Evolutionary conservation across 495 filamentous ascomycete species (phyloP).

Genomic region (Hypoxylon crocopeplum): DNA sequence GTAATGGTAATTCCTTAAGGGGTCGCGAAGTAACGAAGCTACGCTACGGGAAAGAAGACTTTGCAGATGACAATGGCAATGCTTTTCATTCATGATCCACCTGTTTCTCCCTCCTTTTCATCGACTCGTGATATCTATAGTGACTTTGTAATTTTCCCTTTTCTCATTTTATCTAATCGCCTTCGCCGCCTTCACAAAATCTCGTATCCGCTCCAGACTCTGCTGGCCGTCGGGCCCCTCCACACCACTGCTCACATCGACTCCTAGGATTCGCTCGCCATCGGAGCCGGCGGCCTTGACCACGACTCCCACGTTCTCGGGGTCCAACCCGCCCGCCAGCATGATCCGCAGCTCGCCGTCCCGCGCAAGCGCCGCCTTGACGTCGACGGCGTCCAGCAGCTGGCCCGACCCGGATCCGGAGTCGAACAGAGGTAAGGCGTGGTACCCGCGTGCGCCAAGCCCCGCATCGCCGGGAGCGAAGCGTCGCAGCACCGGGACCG

Average conservation of each 20-base stretch:
- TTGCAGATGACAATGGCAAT: not conserved
- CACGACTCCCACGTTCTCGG: conserved; percentile 72
- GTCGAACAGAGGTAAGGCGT: conserved; percentile 83
- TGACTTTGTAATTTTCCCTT: not conserved
- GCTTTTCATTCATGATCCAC: no score
- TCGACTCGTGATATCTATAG: not conserved
- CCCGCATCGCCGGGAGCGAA: conserved; percentile 77
- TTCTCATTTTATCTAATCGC: conserved; percentile 44
- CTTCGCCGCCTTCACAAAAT: conserved; percentile 80
- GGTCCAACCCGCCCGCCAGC: conserved; percentile 82
- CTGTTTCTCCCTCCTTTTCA: no score
- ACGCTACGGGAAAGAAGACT: not conserved
- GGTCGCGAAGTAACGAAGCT: conserved; percentile 3
- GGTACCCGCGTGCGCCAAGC: conserved; percentile 77
- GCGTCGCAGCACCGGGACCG: conserved; percentile 85
- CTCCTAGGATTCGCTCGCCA: conserved; percentile 69
- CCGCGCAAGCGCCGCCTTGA: conserved; percentile 65
- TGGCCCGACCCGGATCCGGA: conserved; percentile 84
- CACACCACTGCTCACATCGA: conserved; percentile 94
- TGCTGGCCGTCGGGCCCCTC: conserved; percentile 80
- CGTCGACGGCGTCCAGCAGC: conserved; percentile 68
- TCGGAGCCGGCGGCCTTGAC: conserved; percentile 64
- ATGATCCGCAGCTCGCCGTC: conserved; percentile 70
- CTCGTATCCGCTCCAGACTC: conserved; percentile 79
- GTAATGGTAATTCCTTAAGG: not conserved